phyloP scores from a whole-genome alignment of 2,329 filamentous ascomycete species.

The Talaromyces atroroseus region DNA sequence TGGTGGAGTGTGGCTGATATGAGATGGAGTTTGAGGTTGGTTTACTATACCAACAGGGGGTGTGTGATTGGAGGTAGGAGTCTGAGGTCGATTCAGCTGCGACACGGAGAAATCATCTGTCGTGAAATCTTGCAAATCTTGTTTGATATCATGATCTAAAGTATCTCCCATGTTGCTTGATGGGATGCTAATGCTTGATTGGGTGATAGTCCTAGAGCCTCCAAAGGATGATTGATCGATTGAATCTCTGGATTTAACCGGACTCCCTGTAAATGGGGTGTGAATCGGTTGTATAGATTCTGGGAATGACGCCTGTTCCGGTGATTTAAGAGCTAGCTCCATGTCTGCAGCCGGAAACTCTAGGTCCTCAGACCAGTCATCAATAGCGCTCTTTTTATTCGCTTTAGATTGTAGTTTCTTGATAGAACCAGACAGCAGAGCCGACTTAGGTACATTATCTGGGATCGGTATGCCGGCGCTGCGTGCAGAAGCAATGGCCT shows the following conservation, averaged over 20 bases:
- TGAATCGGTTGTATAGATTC: constrained; percentile 61
- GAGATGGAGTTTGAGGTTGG: constrained; percentile 11
- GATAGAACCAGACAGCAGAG: constrained; percentile 86
- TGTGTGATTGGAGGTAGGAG: constrained; percentile 1
- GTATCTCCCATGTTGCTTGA: not conserved
- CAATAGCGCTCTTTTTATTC: constrained; percentile 65
- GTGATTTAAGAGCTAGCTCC: constrained; percentile 59
- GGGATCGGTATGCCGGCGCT: constrained; percentile 89
- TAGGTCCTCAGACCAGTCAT: constrained; percentile 77
- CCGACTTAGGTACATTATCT: constrained; percentile 77
- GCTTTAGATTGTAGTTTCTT: constrained; percentile 77
- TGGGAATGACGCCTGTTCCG: constrained; percentile 58
- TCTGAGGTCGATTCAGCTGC: not conserved
- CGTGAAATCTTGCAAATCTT: constrained; percentile 3
- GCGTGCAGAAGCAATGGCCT: constrained; percentile 82
- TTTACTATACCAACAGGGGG: not conserved
- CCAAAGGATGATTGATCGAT: not conserved
- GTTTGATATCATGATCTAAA: not conserved
- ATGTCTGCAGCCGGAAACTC: constrained; percentile 58
- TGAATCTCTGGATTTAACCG: constrained; percentile 29
- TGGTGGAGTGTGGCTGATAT: constrained; percentile 2
- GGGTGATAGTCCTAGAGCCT: not conserved
- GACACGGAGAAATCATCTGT: constrained; percentile 8
- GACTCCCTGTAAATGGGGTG: constrained; percentile 43
- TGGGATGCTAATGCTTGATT: not conserved